A percentile compares a stretch with the other conserved stretches of the same genome.
Evolutionary conservation across 495 filamentous ascomycete genomes (phyloP).

Genomic region (Trichocladium uniseriatum): DNA sequence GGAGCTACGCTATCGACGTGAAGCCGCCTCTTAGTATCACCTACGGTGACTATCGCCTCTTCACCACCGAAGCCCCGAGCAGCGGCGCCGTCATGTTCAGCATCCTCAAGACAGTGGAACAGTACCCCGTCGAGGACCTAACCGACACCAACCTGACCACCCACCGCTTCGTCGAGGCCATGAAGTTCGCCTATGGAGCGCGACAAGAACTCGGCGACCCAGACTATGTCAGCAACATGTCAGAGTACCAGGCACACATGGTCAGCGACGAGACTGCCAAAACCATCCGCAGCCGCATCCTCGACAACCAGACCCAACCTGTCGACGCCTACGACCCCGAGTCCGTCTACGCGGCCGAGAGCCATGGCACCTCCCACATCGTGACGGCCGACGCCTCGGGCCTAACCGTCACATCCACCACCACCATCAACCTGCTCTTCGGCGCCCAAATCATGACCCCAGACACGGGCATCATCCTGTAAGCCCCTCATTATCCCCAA

Average conservation of each 20-base stretch:
- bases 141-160: slow-evolving; percentile 42
- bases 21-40: slow-evolving; percentile 54
- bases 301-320: slow-evolving; percentile 57
- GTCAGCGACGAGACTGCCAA: slow-evolving; percentile 48
- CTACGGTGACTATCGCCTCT: slow-evolving; percentile 63
- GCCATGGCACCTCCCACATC: slow-evolving; percentile 68
- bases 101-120: slow-evolving; percentile 68
- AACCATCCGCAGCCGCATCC: slow-evolving; percentile 55
- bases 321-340: slow-evolving; percentile 61
- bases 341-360: slow-evolving; percentile 27
- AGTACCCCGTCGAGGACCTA: slow-evolving; percentile 44
- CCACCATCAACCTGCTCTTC: slow-evolving; percentile 80
- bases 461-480: slow-evolving; percentile 61
- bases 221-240: slow-evolving; percentile 51
- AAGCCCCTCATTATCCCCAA: slow-evolving; percentile 8
- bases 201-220: slow-evolving; percentile 68
- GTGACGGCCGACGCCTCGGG: slow-evolving; percentile 59
- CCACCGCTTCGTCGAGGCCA: slow-evolving; percentile 77
- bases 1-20: slow-evolving; percentile 55
- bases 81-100: slow-evolving; percentile 64
- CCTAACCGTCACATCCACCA: slow-evolving; percentile 63
- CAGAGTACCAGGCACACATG: slow-evolving; percentile 44
- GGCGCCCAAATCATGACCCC: slow-evolving; percentile 70
- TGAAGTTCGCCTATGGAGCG: slow-evolving; percentile 77
- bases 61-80: slow-evolving; percentile 59